Evolutionary conservation across 306 rosid genomes (phyloP), one percentile per base, ranked within the genome.

Genomic region (Medicago lupulina): DNA sequence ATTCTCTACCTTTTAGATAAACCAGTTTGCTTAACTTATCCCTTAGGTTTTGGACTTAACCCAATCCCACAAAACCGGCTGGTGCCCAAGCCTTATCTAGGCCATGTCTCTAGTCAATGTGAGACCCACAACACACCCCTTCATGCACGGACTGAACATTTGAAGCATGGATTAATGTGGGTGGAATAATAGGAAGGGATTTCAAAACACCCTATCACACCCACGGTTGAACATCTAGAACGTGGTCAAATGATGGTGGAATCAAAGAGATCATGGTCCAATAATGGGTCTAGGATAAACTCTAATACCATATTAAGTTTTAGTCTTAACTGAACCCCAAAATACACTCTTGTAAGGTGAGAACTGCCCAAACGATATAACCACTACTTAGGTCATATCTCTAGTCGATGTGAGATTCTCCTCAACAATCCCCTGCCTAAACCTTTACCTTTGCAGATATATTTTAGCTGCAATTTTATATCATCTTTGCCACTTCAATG

Each of bases 361-460:
- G 64, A 58, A 58, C 39, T 23, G 16, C 34, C 25, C 8, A 58
- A 58, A 16, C n/a, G 38, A 25, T 59, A 23, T 59, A 59, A 59
- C 40, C 17, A 13, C 40, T 12, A 59, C 65, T 13, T 60, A 34
- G 11, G 67, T 11, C 67, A 60, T 60, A 60, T 60, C 19, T 15
- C 40, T 60, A 60, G 67, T 14, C 31, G 67, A 60, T 14, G 19
- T 7, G 12, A 61, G 67, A 4, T 41, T 55, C 15, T 31, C 19
- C 34, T 31, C 19, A 61, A 61, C 67, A 46, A 63, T 66, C 14
- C 17, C 38, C 43, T 65, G 19, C 21, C 51, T 68, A 39, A 61
- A 63, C 41, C 74, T 63, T 74, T 63, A 74, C 54, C 65, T 69
- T 67, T 41, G 66, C 76, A 19, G 54, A 73, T 76, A 47, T 77